Base-by-base conservation (phyloP, 2,329 filamentous ascomycete species). In the Colletotrichum karsti region DNA sequence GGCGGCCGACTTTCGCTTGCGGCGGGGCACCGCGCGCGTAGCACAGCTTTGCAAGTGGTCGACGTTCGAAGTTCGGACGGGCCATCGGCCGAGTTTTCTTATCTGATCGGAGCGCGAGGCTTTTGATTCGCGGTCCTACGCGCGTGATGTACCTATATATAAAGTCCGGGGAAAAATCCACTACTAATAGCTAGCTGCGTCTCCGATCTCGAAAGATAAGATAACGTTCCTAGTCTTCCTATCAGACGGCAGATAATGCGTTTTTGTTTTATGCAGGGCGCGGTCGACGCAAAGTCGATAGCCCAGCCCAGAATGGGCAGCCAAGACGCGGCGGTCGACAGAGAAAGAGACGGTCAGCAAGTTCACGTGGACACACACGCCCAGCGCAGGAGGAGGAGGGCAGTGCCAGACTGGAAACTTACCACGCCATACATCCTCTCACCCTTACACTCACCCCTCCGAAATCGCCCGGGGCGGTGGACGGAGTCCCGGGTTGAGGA, bases 321-420 rank as follows among this genome's bases (percentile, higher is more conserved):
- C 42, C 9, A 13, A 58, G 41, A 15, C 48, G n/a, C 18, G 18
- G 35, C 6, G 55, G 9, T 28, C 26, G 13, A 22, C 42, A 37
- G 56, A 59, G 56, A 15, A 18, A 58, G 35, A 56, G 30, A 59
- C 41, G 56, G 56, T 59, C 42, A 59, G 56, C 56, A 18, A 22
- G 42, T 57, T 57, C 54, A 57, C 37, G 24, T 42, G 37, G 54
- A 18, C 30, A 30, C n/a, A 28, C 28, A 7, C 46, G 28, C 22
- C n/a, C 20, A 22, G 18, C 24, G 35, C 28, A 9, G 28, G n/a
- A 35, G 50, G n/a, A 35, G 18, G 12, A 22, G 50, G 3, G n/a
- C 15, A n/a, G n/a, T n/a, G 42, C 10, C 22, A 20, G 39, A 2
- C 2, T 50, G 42, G 20, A 18, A 18, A 46, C 24, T 15, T 46